Conservation (phyloP, 2,329 filamentous ascomycete species). For the Neofusicoccum ribis region DNA sequence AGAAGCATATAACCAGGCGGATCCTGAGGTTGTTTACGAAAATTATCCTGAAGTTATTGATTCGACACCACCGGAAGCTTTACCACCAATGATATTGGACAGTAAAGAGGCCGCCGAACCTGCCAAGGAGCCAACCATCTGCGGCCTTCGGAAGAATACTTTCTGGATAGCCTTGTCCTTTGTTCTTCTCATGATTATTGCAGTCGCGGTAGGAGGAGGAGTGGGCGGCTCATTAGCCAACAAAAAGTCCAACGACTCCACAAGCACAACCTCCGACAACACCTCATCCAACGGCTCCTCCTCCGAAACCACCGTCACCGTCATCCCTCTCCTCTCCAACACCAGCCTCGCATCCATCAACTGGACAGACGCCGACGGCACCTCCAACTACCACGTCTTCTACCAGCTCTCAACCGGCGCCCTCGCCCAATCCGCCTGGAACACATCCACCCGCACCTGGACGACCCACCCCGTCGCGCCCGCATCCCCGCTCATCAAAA, state of each 20-base stretch:
- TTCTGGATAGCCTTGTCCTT: neutral
- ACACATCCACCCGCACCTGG: neutral
- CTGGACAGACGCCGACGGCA: constrained; percentile 2
- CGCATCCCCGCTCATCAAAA: neutral
- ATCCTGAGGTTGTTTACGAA: neutral
- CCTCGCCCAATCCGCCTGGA: constrained; percentile 5
- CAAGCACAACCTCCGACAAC: neutral
- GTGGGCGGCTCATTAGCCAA: neutral
- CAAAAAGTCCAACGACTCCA: neutral
- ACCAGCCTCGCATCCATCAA: neutral
- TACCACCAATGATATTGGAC: neutral
- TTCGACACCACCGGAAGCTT: neutral
- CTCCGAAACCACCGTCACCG: neutral
- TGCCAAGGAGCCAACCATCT: neutral
- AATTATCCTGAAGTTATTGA: neutral
- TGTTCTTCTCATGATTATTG: neutral
- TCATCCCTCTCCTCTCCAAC: neutral
- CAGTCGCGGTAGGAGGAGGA: neutral
- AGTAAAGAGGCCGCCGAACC: neutral
- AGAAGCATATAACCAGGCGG: neutral
- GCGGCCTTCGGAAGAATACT: neutral
- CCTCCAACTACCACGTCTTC: neutral
- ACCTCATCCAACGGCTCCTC: neutral
- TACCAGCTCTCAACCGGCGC: neutral
- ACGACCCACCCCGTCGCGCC: neutral